A percentile compares a stretch with the other conserved stretches of the same genome.
Conservation (phyloP, 2,329 filamentous ascomycete species). For the Purpureocillium takamizusanense region DNA sequence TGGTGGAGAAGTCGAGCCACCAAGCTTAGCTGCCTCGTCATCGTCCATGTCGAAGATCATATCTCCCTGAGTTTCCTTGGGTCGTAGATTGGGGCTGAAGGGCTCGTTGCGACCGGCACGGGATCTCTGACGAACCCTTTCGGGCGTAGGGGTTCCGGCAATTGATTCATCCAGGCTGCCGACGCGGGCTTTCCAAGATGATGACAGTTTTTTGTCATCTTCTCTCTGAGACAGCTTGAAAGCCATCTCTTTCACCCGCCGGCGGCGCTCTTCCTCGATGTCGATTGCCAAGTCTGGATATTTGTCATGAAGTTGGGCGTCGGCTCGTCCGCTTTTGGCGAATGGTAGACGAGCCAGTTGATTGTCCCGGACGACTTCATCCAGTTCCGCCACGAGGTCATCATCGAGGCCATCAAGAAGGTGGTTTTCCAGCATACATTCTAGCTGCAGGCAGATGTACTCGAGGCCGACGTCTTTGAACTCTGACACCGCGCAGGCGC, state of each 20-base stretch:
- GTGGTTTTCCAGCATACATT: conserved; percentile 85
- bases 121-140: conserved; percentile 36
- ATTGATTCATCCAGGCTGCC: conserved; percentile 57
- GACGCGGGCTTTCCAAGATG: conserved; percentile 50
- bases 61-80: conserved; percentile 61
- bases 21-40: conserved; percentile 36
- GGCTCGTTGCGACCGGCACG: conserved; percentile 42
- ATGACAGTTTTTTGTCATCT: conserved; percentile 52
- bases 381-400: conserved; percentile 72
- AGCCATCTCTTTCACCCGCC: conserved; percentile 67
- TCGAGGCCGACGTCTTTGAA: conserved; percentile 86
- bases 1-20: conserved; percentile 18
- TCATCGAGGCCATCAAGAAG: conserved; percentile 78
- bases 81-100: conserved; percentile 57
- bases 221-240: conserved; percentile 56
- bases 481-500: conserved; percentile 69
- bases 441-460: conserved; percentile 85
- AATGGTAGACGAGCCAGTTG: conserved; percentile 72
- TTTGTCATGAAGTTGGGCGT: conserved; percentile 54
- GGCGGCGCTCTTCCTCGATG: conserved; percentile 59
- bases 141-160: conserved; percentile 28
- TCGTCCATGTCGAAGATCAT: conserved; percentile 95
- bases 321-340: conserved; percentile 64
- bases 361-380: conserved; percentile 70
- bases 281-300: conserved; percentile 55